Evolutionary conservation across 2,329 filamentous ascomycete species (phyloP).

Genomic region (Stemphylium beticola): DNA sequence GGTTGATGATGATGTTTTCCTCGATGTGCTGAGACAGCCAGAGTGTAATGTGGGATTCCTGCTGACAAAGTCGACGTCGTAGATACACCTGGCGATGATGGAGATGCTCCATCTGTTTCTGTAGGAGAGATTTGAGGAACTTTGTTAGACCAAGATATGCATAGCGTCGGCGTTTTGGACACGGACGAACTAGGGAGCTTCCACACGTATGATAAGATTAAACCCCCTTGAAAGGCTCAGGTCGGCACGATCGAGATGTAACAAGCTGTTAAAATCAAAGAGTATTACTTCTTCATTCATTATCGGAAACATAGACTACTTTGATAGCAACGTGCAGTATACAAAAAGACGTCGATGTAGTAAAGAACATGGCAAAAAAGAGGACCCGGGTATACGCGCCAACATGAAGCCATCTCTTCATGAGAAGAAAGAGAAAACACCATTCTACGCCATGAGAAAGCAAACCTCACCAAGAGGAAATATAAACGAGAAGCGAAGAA

Average conservation of each 20-base stretch:
- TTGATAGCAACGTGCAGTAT: too few species aligned
- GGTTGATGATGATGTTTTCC: conserved; percentile 60
- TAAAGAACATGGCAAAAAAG: background rate
- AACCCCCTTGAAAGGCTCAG: too few species aligned
- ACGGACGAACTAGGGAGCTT: background rate
- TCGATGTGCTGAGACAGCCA: conserved; percentile 56
- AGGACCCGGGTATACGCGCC: conserved; percentile 25
- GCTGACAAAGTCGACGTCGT: conserved; percentile 53
- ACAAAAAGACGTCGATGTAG: too few species aligned
- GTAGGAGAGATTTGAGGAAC: background rate
- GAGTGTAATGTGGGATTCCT: conserved; percentile 56
- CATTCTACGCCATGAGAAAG: conserved; percentile 3
- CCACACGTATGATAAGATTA: too few species aligned
- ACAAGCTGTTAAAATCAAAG: too few species aligned
- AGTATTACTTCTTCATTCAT: too few species aligned
- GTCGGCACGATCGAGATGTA: too few species aligned
- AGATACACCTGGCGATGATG: background rate
- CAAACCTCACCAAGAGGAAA: background rate
- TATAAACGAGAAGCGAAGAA: conserved; percentile 12
- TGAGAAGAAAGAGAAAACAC: background rate
- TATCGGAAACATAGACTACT: too few species aligned
- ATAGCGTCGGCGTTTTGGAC: conserved; percentile 6
- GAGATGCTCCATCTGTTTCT: too few species aligned
- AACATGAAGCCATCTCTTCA: conserved; percentile 8
- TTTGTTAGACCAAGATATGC: background rate